Conservation (phyloP, 164 flowering plant species). For the Brasenia schreberi region DNA sequence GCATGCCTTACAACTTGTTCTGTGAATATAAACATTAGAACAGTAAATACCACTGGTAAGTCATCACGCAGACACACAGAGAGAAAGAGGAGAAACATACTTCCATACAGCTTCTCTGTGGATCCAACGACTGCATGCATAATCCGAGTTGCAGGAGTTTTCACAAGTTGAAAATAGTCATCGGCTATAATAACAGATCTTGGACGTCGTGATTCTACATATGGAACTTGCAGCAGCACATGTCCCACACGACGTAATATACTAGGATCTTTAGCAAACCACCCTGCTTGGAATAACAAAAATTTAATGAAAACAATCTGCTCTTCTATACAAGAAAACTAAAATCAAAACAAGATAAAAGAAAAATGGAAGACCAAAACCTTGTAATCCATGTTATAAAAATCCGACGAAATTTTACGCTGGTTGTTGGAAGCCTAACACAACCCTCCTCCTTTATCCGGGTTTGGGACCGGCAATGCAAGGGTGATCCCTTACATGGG, state of each 20-base stretch:
- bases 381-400: too few species aligned
- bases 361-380: too few species aligned
- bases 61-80: neutral
- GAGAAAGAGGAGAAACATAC: constrained; percentile 31
- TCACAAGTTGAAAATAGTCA: constrained; percentile 58
- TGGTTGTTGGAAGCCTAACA: too few species aligned
- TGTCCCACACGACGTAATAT: constrained; percentile 76
- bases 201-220: constrained; percentile 54
- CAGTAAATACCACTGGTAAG: neutral
- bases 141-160: constrained; percentile 35
- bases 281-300: constrained; percentile 32
- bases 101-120: constrained; percentile 80
- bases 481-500: too few species aligned
- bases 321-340: too few species aligned
- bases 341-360: too few species aligned
- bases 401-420: too few species aligned
- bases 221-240: constrained; percentile 66
- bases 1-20: constrained; percentile 70
- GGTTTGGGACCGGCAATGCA: too few species aligned
- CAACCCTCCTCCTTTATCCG: too few species aligned
- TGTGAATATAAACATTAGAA: constrained; percentile 8
- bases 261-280: constrained; percentile 80
- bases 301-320: neutral
- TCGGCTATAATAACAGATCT: constrained; percentile 66
- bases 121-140: constrained; percentile 57